Percentiles rank a stretch among this genome's conserved stretches.
These are phyloP conservation scores for Leishmania amazonensis DNA, from an alignment of 208 protist species.

Conservation along the genomic window DNA sequence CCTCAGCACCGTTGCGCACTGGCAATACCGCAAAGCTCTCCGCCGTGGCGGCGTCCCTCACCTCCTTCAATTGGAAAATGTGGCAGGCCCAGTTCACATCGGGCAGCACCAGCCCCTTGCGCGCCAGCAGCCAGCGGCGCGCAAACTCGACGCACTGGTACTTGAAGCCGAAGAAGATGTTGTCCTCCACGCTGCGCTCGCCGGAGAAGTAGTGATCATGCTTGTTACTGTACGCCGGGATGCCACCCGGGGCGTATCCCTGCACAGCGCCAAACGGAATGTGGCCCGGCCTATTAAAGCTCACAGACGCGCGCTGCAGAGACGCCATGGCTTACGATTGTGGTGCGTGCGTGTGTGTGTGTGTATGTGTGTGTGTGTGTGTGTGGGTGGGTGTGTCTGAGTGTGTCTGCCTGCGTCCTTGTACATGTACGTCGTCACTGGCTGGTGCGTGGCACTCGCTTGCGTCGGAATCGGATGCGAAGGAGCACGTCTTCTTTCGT, in stretches of 20 bases:
- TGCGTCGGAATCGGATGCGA: neutral
- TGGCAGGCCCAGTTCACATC: constrained; percentile 86
- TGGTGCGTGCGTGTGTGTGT: neutral
- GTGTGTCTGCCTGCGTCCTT: neutral
- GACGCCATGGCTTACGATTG: constrained; percentile 8
- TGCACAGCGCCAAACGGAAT: constrained; percentile 77
- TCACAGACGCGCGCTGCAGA: constrained; percentile 18
- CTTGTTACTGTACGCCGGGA: constrained; percentile 90
- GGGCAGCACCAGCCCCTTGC: constrained; percentile 78
- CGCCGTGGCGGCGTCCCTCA: constrained; percentile 65
- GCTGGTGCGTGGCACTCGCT: neutral
- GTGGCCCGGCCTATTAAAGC: constrained; percentile 39
- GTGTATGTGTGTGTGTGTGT: constrained; percentile 1
- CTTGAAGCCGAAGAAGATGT: constrained; percentile 88
- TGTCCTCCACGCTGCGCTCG: constrained; percentile 76
- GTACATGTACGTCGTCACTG: neutral
- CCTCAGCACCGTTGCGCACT: constrained; percentile 61
- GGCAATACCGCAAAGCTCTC: constrained; percentile 44
- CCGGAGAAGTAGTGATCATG: constrained; percentile 88
- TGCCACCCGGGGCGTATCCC: constrained; percentile 71
- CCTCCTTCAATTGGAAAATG: constrained; percentile 71
- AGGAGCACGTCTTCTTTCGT: neutral
- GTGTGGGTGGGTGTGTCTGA: neutral
- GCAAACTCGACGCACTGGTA: constrained; percentile 92
- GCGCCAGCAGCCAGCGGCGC: constrained; percentile 82